phyloP scores from a whole-genome alignment of 2,329 filamentous ascomycete genomes.

The Fusarium pseudonygamai region DNA sequence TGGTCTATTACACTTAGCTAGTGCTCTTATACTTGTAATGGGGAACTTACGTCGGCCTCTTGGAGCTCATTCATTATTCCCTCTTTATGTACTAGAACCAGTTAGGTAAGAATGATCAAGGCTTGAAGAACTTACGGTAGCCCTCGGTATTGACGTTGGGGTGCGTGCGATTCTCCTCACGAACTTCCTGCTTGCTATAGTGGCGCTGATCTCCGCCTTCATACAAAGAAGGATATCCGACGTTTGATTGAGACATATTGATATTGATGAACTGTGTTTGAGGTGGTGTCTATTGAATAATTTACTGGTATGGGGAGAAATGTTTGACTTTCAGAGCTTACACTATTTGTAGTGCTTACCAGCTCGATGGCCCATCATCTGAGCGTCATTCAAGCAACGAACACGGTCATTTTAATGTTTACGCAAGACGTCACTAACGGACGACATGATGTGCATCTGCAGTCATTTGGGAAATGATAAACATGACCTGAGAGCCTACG shows the following conservation, averaged over 20 bases:
- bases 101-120: not conserved
- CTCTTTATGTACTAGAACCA: slow-evolving; percentile 3
- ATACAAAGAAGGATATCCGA: slow-evolving; percentile 18
- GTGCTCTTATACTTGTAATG: accelerated
- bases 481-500: no score
- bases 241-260: slow-evolving; percentile 21
- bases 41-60: slow-evolving; percentile 1
- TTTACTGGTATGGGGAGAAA: not conserved
- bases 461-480: not conserved
- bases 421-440: slow-evolving; percentile 11
- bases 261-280: not conserved
- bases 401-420: not conserved
- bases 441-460: not conserved
- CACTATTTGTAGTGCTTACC: not conserved
- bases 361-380: slow-evolving; percentile 1
- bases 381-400: slow-evolving; percentile 17
- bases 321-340: not conserved
- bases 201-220: slow-evolving; percentile 24
- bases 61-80: slow-evolving; percentile 25
- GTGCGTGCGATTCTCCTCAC: slow-evolving; percentile 6
- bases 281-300: no score
- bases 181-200: slow-evolving; percentile 10
- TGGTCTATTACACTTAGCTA: not conserved
- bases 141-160: slow-evolving; percentile 13
- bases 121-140: slow-evolving; percentile 5